Conservation (phyloP, 2,329 filamentous ascomycete genomes). For the Torrubiellomyces zombiae region DNA sequence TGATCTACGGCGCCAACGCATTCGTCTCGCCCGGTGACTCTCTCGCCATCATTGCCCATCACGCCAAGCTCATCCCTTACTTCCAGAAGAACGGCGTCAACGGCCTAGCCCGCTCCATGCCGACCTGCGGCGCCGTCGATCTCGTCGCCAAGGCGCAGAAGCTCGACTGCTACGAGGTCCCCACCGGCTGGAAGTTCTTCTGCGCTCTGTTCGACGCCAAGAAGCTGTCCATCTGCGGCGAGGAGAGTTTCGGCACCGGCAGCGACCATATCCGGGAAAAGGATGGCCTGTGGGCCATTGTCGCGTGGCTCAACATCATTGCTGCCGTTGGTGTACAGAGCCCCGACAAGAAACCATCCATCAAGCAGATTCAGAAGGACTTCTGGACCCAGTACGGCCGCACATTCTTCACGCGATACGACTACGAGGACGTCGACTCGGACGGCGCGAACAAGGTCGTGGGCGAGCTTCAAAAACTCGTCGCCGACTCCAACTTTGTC, state of each 20-base stretch:
- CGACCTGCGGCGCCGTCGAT: slow-evolving; percentile 87
- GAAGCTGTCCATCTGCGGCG: slow-evolving; percentile 95
- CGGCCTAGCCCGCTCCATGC: slow-evolving; percentile 92
- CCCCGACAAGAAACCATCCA: slow-evolving; percentile 68
- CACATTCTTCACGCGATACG: slow-evolving; percentile 97
- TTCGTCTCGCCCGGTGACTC: slow-evolving; percentile 97
- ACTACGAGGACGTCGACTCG: slow-evolving; percentile 90
- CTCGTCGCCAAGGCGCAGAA: slow-evolving; percentile 91
- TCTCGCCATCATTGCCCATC: slow-evolving; percentile 93
- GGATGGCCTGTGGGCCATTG: slow-evolving; percentile 92
- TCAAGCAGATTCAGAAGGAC: slow-evolving; percentile 88
- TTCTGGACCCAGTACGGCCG: slow-evolving; percentile 96
- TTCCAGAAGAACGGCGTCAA: slow-evolving; percentile 96
- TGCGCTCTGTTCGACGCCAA: slow-evolving; percentile 86
- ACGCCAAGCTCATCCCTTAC: slow-evolving; percentile 91
- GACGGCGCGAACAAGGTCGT: slow-evolving; percentile 86
- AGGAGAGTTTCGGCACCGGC: slow-evolving; percentile 95
- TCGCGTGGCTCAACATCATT: slow-evolving; percentile 98
- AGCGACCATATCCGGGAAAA: slow-evolving; percentile 99
- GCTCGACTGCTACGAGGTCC: slow-evolving; percentile 85
- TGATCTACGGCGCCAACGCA: slow-evolving; percentile 95
- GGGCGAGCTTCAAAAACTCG: slow-evolving; percentile 60
- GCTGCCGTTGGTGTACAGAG: slow-evolving; percentile 78
- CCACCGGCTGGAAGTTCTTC: slow-evolving; percentile 99
- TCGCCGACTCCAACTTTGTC: slow-evolving; percentile 58